phyloP scores from a whole-genome alignment of 352 stramenopile genomes.

The Globisporangium nunn region DNA sequence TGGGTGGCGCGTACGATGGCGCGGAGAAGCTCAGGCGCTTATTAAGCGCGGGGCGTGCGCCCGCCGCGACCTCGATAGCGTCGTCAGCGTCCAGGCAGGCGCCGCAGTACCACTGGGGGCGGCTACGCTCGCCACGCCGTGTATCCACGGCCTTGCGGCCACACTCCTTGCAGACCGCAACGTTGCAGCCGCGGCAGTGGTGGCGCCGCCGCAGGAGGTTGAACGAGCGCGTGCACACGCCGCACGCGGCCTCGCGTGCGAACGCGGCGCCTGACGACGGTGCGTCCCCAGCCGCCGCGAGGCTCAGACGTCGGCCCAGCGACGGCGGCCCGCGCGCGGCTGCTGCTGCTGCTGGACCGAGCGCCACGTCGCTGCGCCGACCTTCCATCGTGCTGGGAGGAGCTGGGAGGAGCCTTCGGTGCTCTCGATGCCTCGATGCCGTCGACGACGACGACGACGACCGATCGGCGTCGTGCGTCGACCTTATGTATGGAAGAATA shows the following conservation, averaged over 20 bases:
- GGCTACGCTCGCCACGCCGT: conserved; percentile 36
- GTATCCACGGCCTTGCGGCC: conserved; percentile 69
- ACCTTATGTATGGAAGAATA: too few relatives aligned
- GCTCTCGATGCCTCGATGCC: too few relatives aligned
- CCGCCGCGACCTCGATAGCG: conserved; percentile 49
- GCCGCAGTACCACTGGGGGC: conserved; percentile 77
- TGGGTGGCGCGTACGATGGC: conserved; percentile 23
- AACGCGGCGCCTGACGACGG: conserved; percentile 26
- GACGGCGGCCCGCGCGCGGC: conserved; percentile 18
- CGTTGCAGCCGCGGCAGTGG: conserved; percentile 79
- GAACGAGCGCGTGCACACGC: conserved; percentile 72
- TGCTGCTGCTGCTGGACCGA: background rate
- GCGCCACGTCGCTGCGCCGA: conserved; percentile 13
- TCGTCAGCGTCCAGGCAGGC: conserved; percentile 59
- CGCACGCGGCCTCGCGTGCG: conserved; percentile 64
- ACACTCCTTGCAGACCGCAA: conserved; percentile 82
- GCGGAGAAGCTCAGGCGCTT: conserved; percentile 66
- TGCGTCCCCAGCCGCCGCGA: conserved; percentile 23
- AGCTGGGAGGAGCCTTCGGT: too few relatives aligned
- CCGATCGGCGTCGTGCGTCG: too few relatives aligned
- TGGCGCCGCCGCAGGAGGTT: conserved; percentile 76
- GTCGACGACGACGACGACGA: too few relatives aligned
- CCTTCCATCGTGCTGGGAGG: conserved; percentile 6
- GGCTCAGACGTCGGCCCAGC: conserved; percentile 24
- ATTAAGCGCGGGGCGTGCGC: conserved; percentile 31